A percentile compares a stretch with the other conserved stretches of the same genome.
Conservation (phyloP, 352 stramenopile species). For the Pythium periplocum region DNA sequence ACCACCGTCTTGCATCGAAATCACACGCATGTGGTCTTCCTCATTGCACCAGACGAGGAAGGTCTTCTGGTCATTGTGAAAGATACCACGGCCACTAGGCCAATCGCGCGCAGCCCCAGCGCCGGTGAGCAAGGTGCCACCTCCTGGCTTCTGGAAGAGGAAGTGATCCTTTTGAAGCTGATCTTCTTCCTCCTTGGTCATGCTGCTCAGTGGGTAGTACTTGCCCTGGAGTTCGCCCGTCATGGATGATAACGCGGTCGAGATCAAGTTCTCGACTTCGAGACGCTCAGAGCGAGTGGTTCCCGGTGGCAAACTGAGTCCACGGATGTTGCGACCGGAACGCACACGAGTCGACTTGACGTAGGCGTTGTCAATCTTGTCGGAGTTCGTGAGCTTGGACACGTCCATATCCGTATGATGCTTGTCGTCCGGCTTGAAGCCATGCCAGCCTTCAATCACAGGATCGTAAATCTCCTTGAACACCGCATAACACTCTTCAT, state of each 20-base stretch:
- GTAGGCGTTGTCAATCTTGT: constrained; percentile 74
- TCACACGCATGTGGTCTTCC: constrained; percentile 89
- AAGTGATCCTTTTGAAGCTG: constrained; percentile 91
- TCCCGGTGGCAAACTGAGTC: constrained; percentile 81
- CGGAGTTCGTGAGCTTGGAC: constrained; percentile 60
- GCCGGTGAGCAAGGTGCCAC: constrained; percentile 75
- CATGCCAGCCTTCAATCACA: constrained; percentile 84
- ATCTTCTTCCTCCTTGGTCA: constrained; percentile 89
- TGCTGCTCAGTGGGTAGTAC: constrained; percentile 86
- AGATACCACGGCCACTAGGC: constrained; percentile 91
- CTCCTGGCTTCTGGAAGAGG: constrained; percentile 91
- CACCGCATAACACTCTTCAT: constrained; percentile 75
- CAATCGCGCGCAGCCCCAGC: constrained; percentile 90
- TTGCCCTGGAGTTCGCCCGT: constrained; percentile 77
- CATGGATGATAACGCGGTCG: constrained; percentile 65
- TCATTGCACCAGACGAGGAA: constrained; percentile 90
- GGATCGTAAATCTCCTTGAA: constrained; percentile 86
- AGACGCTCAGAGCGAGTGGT: constrained; percentile 81
- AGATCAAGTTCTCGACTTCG: constrained; percentile 82
- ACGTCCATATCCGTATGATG: constrained; percentile 83
- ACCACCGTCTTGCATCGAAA: constrained; percentile 86
- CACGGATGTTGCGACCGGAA: constrained; percentile 86
- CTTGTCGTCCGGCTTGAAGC: constrained; percentile 73
- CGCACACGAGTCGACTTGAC: constrained; percentile 91
- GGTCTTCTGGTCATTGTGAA: constrained; percentile 89